These are phyloP conservation scores for Acer saccharum DNA, from an alignment of 345 rosid species.

Conservation along the genomic window DNA sequence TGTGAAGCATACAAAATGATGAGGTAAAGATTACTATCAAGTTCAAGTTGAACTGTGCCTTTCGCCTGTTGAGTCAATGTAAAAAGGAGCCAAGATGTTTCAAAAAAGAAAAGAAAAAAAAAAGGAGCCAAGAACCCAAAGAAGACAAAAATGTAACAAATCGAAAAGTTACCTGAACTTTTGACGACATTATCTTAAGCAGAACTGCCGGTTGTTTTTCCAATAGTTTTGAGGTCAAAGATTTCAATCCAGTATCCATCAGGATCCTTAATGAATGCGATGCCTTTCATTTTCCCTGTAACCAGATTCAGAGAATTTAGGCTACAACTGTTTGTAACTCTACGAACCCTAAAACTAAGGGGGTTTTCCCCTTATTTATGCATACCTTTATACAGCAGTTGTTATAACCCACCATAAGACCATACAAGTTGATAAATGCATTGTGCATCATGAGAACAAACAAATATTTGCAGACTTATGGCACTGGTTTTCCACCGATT, in stretches of 20 bases:
- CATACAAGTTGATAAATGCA: neutral
- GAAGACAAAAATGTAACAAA: neutral
- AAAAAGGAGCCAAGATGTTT: neutral
- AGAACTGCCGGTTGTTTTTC: slow-evolving; percentile 31
- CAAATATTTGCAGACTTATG: neutral
- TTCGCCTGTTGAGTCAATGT: neutral
- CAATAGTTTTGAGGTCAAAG: slow-evolving; percentile 72
- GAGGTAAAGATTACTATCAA: neutral
- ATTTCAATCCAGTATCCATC: slow-evolving; percentile 98
- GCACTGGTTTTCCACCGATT: neutral
- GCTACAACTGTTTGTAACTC: too few species aligned
- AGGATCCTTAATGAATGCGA: slow-evolving; percentile 97
- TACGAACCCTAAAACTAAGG: too few species aligned
- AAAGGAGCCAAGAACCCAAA: neutral
- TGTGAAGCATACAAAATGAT: neutral
- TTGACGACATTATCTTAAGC: slow-evolving; percentile 35
- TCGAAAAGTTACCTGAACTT: slow-evolving; percentile 13
- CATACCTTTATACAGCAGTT: neutral
- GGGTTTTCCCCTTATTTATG: neutral
- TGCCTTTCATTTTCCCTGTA: slow-evolving; percentile 87
- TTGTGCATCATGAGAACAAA: neutral
- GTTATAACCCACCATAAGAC: neutral
- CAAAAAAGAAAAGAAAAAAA: too few species aligned
- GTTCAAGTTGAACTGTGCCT: neutral
- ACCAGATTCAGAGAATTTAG: slow-evolving; percentile 8